Base-by-base conservation (phyloP, 208 protist genomes). In the Acanthamoeba rhysodes region DNA sequence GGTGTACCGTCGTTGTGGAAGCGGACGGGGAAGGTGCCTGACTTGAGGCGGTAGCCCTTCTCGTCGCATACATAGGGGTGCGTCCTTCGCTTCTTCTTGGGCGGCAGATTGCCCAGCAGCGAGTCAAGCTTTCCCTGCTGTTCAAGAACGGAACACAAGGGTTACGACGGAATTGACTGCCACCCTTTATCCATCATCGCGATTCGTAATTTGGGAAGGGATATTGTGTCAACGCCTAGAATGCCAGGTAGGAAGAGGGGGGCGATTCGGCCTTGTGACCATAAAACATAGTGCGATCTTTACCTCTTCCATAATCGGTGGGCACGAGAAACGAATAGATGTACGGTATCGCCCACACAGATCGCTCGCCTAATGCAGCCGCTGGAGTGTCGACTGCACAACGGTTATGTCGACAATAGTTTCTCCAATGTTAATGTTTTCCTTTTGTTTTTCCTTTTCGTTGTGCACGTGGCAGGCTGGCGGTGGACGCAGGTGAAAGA, bases 11-110 rank as follows among this genome's bases (percentile, higher is more conserved):
- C 80, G 22, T 55, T 85, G 45, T 57, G 80, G 29, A 88, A 55
- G 32, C 80, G 80, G 8, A 88, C 20, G 18, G 80, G 80, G 50
- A 88, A 88, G 48, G 80, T 88, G 80, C 80, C 80, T 7, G 80
- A 88, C 80, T 64, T 88, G 34, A 88, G 80, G 53, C 80, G 80
- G 34, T 88, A 88, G 27, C 80, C 80, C 50, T 88, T 88, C 27
- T 88, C 80, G 34, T 88, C 80, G 50, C 14, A 29, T 0, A 88
- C 80, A n/a, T 22, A 41, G 4, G 80, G 80, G 7, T 66, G 80
- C 27, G 80, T 88, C 48, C 80, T 57, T 37, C 48, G 80, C 80
- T 88, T 88, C 80, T 88, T 88, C 50, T 88, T 59, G 0, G 80
- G 48, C 27, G 80, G 80, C 48, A 88, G 16, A 88, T 88, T 88